A percentile compares a stretch with the other conserved stretches of the same genome.
Evolutionary conservation across 2,329 filamentous ascomycete species (phyloP).

Genomic region (Lachnellula cervina): DNA sequence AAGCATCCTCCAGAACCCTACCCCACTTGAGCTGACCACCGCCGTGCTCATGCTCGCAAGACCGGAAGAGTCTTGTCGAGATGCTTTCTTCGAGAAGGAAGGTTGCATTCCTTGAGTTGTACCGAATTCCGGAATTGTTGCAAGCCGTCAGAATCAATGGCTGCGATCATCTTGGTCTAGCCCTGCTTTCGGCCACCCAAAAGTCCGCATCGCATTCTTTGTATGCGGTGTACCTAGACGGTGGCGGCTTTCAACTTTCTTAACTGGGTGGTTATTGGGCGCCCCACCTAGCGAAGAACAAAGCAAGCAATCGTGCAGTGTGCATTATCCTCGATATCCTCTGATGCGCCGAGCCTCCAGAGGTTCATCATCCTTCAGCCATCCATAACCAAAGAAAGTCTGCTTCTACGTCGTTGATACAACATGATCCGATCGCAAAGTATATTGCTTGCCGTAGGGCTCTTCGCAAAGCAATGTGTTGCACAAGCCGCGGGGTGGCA

Average conservation of each 20-base stretch:
- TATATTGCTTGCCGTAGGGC: slow-evolving; percentile 12
- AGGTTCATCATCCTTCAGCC: slow-evolving; percentile 1
- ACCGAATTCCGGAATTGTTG: too few relatives aligned
- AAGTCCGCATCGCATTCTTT: too few relatives aligned
- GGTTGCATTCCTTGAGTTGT: neutral
- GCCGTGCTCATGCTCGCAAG: neutral
- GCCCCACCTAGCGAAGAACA: neutral
- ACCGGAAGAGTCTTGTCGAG: neutral
- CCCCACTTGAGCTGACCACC: neutral
- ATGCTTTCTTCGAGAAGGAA: neutral
- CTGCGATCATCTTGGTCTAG: neutral
- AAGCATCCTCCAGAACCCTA: neutral
- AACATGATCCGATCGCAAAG: slow-evolving; percentile 14
- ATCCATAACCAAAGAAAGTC: neutral
- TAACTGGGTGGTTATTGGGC: slow-evolving; percentile 2
- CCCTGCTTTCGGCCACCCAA: slow-evolving; percentile 5
- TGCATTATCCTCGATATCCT: slow-evolving; percentile 7
- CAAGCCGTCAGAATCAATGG: neutral
- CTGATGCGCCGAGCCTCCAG: slow-evolving; percentile 8
- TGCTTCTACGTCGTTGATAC: slow-evolving; percentile 2
- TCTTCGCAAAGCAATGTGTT: slow-evolving; percentile 25
- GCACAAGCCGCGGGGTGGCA: slow-evolving; percentile 47
- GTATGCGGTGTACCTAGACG: slow-evolving; percentile 2
- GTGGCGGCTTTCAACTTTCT: slow-evolving; percentile 5
- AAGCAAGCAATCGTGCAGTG: neutral